Evolutionary conservation across 305 asterid species (phyloP), one percentile per base, ranked within the genome.

Genomic region (Fraxinus ornus): DNA sequence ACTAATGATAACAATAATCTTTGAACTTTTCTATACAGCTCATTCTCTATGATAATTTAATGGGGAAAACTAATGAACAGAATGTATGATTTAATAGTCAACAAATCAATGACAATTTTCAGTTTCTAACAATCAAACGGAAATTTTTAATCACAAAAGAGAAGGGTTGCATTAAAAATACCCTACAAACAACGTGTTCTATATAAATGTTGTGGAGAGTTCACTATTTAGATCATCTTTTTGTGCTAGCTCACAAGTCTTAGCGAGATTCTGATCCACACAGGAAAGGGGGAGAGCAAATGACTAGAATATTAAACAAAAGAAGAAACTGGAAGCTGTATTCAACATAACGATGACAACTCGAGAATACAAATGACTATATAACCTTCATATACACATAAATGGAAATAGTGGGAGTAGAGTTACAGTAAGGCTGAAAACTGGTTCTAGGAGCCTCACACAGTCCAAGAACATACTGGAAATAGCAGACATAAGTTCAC

Each of bases 11-110:
- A 66, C 75, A 55, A 10, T 68, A 71, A 68, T 71, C 79, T 41
- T 28, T 39, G 82, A 68, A 36, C 39, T 55, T 68, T 80, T 37
- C 33, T 22, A 30, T 41, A 37, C 22, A 30, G 26, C 55, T 49
- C 74, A 80, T 78, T 80, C 80, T 66, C 62, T 57, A 60, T 55
- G 28, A 19, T 74, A 84, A 62, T n/a, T 41, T 79, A 76, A 57
- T 57, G n/a, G 39, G 37, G 39, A 70, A 33, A 75, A 78, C 32
- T 36, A 76, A 82, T n/a, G 62, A 37, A 71, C 55, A 44, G 36
- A 55, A 71, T 76, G 32, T 74, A 66, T 80, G 41, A 74, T 44
- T 12, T 49, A 60, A 77, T 78, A 26, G 44, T 32, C 55, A 21
- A 60, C n/a, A 39, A 68, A 68, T 22, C 57, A 60, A 21, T 33